phyloP scores from a whole-genome alignment of 768 basidiomycete species.

The Rhodotorula diobovata region DNA sequence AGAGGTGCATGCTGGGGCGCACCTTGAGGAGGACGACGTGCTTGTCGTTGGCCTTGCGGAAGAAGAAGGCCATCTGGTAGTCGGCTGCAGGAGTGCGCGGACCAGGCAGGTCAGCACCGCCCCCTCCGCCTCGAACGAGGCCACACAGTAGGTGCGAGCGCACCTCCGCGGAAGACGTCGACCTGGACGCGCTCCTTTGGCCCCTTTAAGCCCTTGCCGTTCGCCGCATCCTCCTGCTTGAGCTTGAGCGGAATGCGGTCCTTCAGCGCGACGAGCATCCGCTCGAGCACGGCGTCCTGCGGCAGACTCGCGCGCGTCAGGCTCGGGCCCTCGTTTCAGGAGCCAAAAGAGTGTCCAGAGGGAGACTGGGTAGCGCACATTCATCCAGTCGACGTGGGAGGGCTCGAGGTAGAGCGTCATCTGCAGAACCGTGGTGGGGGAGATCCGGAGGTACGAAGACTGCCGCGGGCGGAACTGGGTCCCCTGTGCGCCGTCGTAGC shows the following conservation, averaged over 20 bases:
- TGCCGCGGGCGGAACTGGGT: constrained; percentile 31
- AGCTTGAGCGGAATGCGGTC: constrained; percentile 40
- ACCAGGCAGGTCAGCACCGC: background rate
- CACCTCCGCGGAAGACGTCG: constrained; percentile 42
- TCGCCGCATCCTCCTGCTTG: background rate
- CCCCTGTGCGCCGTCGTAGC: background rate
- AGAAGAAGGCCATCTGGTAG: constrained; percentile 43
- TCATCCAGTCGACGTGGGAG: constrained; percentile 34
- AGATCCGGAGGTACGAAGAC: constrained; percentile 41
- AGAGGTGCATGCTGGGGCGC: background rate
- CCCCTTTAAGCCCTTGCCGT: background rate
- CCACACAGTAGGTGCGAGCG: background rate
- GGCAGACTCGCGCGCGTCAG: no score
- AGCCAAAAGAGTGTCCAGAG: background rate
- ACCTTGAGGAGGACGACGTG: constrained; percentile 44
- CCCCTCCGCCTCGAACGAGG: background rate
- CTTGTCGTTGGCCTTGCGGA: constrained; percentile 35
- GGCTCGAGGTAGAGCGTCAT: constrained; percentile 41
- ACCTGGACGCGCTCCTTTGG: constrained; percentile 35
- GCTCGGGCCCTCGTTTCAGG: background rate
- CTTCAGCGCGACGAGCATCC: constrained; percentile 39
- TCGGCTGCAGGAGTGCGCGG: constrained; percentile 6
- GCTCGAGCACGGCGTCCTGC: constrained; percentile 36
- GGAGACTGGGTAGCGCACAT: constrained; percentile 7
- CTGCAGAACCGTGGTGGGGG: constrained; percentile 34